Conservation (phyloP, 2,329 filamentous ascomycete species). For the Apiospora kogelbergensis region DNA sequence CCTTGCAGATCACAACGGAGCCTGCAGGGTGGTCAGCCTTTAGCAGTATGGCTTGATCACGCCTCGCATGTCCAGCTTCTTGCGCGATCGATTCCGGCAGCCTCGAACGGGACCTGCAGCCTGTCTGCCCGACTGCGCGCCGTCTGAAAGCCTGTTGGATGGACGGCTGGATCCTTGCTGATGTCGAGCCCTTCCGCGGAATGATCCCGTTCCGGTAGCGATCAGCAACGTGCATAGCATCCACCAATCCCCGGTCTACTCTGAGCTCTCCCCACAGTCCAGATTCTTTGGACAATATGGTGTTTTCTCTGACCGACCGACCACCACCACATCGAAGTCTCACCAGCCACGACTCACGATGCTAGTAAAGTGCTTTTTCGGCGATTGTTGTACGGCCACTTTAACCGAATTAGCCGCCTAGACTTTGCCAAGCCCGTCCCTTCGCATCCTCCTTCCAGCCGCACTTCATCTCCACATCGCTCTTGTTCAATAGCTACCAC, state of each 20-base stretch:
- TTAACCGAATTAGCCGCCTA: constrained; percentile 10
- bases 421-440: not conserved
- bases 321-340: not conserved
- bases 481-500: not conserved
- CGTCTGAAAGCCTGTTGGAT: not conserved
- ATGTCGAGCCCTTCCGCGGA: not conserved
- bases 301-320: too few relatives aligned
- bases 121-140: not conserved
- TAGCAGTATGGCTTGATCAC: not conserved
- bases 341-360: not conserved
- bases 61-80: not conserved
- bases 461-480: not conserved
- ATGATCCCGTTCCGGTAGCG: not conserved
- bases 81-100: not conserved
- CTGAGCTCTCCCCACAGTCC: not conserved
- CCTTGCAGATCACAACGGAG: not conserved
- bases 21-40: not conserved
- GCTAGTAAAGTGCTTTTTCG: not conserved
- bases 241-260: not conserved
- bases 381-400: not conserved
- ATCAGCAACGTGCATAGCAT: not conserved
- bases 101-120: not conserved
- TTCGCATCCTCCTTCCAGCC: not conserved
- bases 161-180: not conserved
- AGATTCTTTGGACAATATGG: not conserved